Base-by-base conservation (phyloP, 441 rosid genomes). In the Gossypium schwendimanii region DNA sequence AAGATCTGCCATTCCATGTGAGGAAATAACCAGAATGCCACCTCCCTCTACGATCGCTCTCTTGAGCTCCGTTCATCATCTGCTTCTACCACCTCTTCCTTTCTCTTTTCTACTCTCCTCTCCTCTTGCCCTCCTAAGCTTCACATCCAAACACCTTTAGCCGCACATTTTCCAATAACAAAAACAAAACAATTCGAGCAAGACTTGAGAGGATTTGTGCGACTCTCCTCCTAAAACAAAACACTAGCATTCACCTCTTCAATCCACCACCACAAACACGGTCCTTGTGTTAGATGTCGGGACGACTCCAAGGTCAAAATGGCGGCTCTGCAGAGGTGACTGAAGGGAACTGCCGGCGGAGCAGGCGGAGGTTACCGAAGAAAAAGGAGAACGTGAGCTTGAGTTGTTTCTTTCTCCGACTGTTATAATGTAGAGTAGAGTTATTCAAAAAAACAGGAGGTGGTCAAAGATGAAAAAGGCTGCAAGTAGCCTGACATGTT, bases 1-100 rank as follows among this genome's bases (percentile, higher is more conserved):
- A 87, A 88, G 96, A 91, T 94, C 94, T 87, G 93, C 97, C 97
- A 94, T 94, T 94, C 98, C 97, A 94, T 94, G 91, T 85, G 97
- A 85, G 73, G 80, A 75, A 77, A 79, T 84, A 80, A 86, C 90
- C 84, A 76, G 80, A 84, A 73, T 81, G 72, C 78, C 87, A 87
- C 86, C 91, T 79, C 86, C 91, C 87, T 83, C 91, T 87, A 77
- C 91, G 94, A 88, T 89, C 87, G 78, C 84, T 84, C 85, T 54
- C 84, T 80, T 81, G 84, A 79, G 87, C 83, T 80, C 96, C 94
- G 92, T 84, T 90, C 96, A 90, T 94, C 87, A 83, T 94, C 90
- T 76, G 85, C 86, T 76, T 75, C 87, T 65, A 77, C 82, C 65
- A 73, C 77, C 79, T 80, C 78, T 44, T 54, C 39, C 62, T 59